A percentile compares a stretch with the other conserved stretches of the same genome.
These are phyloP conservation scores for Lachancea kluyveri DNA, from an alignment of 805 yeast species.

Conservation along the genomic window DNA sequence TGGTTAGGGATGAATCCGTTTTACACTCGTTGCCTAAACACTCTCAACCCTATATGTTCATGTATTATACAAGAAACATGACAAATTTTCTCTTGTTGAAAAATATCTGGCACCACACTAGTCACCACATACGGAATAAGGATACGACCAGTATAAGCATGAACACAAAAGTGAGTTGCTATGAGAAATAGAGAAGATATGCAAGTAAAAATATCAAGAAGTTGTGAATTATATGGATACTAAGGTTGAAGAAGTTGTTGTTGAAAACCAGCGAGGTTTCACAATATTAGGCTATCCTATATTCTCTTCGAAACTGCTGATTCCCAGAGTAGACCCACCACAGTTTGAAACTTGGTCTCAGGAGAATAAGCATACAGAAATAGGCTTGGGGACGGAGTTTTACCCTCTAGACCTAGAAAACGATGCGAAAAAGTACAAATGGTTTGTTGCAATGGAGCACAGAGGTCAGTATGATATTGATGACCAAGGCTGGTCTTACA, in stretches of 20 bases:
- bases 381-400: conserved; percentile 6
- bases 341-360: conserved; percentile 25
- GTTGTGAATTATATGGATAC: too few species aligned
- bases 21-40: too few species aligned
- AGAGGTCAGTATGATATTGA: conserved; percentile 49
- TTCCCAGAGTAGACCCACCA: conserved; percentile 47
- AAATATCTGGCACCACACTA: too few species aligned
- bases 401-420: conserved; percentile 4
- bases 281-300: conserved; percentile 47
- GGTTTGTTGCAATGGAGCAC: conserved; percentile 66
- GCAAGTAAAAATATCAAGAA: too few species aligned
- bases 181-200: background rate
- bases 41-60: too few species aligned
- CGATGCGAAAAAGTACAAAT: conserved; percentile 35
- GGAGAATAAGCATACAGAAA: conserved; percentile 5
- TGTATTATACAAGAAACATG: too few species aligned
- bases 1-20: too few species aligned
- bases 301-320: conserved; percentile 39
- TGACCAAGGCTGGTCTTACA: conserved; percentile 81
- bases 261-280: conserved; percentile 52
- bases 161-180: too few species aligned
- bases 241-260: conserved; percentile 34
- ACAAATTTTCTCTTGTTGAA: too few species aligned
- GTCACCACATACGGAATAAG: too few species aligned
- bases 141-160: too few species aligned